A percentile compares a stretch with the other conserved stretches of the same genome.
phyloP scores from a whole-genome alignment of 1,284 basidiomycete species.

The Grifola frondosa region DNA sequence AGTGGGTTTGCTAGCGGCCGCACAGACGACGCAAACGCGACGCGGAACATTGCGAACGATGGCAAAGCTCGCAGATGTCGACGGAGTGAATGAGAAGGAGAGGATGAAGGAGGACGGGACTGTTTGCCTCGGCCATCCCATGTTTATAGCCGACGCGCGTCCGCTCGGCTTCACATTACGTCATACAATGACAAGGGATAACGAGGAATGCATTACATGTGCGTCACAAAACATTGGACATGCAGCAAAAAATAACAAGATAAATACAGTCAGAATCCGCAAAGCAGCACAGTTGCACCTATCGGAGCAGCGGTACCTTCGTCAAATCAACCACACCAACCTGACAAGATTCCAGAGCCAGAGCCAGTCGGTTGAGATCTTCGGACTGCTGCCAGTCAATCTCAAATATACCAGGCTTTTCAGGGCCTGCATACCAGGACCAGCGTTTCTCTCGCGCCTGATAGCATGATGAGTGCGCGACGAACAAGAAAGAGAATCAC shows the following conservation, averaged over 20 bases:
- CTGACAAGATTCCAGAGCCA: slow-evolving; percentile 53
- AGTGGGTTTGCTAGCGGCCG: slow-evolving; percentile 25
- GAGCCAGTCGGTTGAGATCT: slow-evolving; percentile 52
- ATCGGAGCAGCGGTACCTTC: slow-evolving; percentile 39
- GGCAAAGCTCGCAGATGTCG: neutral
- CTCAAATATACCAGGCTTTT: slow-evolving; percentile 60
- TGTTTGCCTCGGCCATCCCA: slow-evolving; percentile 6
- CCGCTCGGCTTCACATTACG: slow-evolving; percentile 15
- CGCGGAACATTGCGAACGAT: slow-evolving; percentile 34
- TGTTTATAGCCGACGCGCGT: too few relatives aligned
- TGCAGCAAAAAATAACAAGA: too few relatives aligned
- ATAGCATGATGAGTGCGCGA: neutral
- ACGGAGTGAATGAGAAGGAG: slow-evolving; percentile 7
- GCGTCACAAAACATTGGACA: too few relatives aligned
- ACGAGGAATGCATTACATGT: too few relatives aligned
- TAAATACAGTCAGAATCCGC: too few relatives aligned
- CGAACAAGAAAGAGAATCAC: neutral
- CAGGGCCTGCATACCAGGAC: slow-evolving; percentile 55
- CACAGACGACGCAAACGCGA: slow-evolving; percentile 24
- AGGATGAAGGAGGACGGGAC: slow-evolving; percentile 1
- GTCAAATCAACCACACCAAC: slow-evolving; percentile 56
- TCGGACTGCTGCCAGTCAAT: slow-evolving; percentile 57
- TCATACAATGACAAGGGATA: too few relatives aligned
- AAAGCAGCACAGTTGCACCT: too few relatives aligned
- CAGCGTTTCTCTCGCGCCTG: slow-evolving; percentile 49